These are phyloP conservation scores for Raffaelea ambrosiae DNA, from an alignment of 2,329 filamentous ascomycete species.

Conservation along the genomic window DNA sequence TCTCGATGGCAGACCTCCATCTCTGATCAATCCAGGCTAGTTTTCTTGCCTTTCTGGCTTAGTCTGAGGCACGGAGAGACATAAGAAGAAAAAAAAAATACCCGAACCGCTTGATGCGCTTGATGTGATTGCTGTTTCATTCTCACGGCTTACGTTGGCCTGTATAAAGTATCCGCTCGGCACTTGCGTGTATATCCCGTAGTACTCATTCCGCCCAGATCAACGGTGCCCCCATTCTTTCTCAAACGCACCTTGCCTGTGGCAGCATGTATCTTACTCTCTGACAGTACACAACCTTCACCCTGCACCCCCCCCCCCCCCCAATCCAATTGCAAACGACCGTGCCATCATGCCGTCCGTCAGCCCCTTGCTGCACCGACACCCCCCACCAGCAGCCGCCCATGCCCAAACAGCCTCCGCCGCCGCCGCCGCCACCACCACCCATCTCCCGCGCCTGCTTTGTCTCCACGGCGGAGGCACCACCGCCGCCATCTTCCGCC, in stretches of 20 bases:
- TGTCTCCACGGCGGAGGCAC: conserved; percentile 76
- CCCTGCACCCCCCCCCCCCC: not conserved
- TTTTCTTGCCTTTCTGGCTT: not conserved
- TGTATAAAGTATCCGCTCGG: not conserved
- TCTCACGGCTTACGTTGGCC: not conserved
- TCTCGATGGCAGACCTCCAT: not conserved
- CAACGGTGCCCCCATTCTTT: not conserved
- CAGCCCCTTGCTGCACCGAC: not conserved
- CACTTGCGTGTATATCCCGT: not conserved
- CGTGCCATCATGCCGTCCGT: not conserved
- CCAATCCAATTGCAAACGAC: not conserved
- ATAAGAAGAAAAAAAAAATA: not conserved
- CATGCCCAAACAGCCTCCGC: not conserved
- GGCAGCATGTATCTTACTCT: not conserved
- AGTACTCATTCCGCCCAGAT: too few relatives aligned
- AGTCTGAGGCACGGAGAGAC: not conserved
- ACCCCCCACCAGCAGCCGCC: not conserved
- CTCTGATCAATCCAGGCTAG: not conserved
- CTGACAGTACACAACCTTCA: not conserved
- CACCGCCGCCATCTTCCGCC: conserved; percentile 59
- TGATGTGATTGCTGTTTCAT: not conserved
- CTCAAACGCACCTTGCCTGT: not conserved
- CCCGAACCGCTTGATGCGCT: not conserved
- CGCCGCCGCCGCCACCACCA: too few relatives aligned
- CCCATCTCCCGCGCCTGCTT: conserved; percentile 64